Evolutionary conservation across 306 rosid genomes (phyloP), one percentile per base, ranked within the genome.

Genomic region (Gleditsia sinensis): DNA sequence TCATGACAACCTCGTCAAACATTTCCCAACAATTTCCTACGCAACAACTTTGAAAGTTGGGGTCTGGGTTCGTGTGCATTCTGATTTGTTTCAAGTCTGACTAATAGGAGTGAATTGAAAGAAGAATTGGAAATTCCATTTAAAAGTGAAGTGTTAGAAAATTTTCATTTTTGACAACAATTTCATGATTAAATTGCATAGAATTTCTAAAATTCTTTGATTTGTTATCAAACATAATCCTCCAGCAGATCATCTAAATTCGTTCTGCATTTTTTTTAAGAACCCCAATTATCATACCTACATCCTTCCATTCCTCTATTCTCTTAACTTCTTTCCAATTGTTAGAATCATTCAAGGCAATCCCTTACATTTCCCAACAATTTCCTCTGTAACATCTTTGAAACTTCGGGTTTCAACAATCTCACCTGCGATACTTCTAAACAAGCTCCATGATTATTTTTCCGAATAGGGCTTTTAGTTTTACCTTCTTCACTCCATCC

Each of bases 301-400:
- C 19, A 9, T 49, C 12, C 60, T 32, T 49, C 74, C 74, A 68
- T 32, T 19, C 46, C 13, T 68, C 60, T 32, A 68, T 68, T 12
- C 24, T n/a, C 32, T 33, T 48, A 68, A 32, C 60, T 9, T 68
- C 48, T 6, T 49, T 3, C 74, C 74, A 20, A 32, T 13, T 19
- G 20, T 19, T 1, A 3, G 46, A 20, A 49, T 23, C 32, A 19
- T 7, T 30, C 30, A 11, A 19, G 74, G 74, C 20, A 49, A 19
- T 6, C 74, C 74, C 46, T 19, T 49, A 53, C 74, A 68, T 6
- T 68, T 33, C 42, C 60, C 21, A 13, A 68, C 46, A 28, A 68
- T 68, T 1, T 68, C 60, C 46, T 33, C 57, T 32, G 46, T 46
- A 17, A 68, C 60, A 49, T 3, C 7, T 13, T 69, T 69, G 23